Evolutionary conservation across 768 basidiomycete genomes (phyloP).

Genomic region (Phanerodontia chrysosporium): DNA sequence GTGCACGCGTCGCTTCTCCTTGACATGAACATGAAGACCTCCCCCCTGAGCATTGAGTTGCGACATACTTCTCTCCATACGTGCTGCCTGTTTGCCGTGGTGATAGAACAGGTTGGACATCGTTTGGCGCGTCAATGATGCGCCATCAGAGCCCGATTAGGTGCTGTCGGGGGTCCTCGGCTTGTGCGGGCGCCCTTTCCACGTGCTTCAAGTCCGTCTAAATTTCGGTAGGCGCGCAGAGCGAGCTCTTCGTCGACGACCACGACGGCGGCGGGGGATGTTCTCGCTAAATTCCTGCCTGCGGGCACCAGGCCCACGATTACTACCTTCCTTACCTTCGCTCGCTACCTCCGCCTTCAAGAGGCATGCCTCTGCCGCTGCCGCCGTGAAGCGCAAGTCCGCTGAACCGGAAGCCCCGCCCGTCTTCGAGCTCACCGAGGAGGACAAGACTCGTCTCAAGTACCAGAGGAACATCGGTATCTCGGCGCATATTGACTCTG

Average conservation of each 20-base stretch:
- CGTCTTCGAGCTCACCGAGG: slow-evolving; percentile 44
- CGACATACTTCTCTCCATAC: too few relatives aligned
- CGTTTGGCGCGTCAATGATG: not conserved
- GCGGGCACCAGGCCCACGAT: slow-evolving; percentile 4
- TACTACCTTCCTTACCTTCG: not conserved
- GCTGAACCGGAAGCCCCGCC: slow-evolving; percentile 7
- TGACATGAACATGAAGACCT: too few relatives aligned
- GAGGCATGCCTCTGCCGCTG: slow-evolving; percentile 12
- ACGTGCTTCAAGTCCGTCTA: not conserved
- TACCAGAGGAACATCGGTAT: slow-evolving; percentile 95
- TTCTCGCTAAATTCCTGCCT: slow-evolving; percentile 1
- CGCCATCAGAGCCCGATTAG: not conserved
- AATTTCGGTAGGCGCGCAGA: slow-evolving; percentile 1
- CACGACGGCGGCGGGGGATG: slow-evolving; percentile 8
- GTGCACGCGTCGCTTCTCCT: too few relatives aligned
- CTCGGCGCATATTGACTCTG: slow-evolving; percentile 92
- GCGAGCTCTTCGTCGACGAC: not conserved
- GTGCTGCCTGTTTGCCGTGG: too few relatives aligned
- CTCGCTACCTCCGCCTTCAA: not conserved
- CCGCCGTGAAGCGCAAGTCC: slow-evolving; percentile 19
- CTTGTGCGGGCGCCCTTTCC: not conserved
- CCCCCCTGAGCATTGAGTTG: too few relatives aligned
- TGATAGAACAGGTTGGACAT: too few relatives aligned
- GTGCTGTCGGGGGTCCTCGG: not conserved
- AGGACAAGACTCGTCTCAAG: slow-evolving; percentile 60